Percentiles rank a stretch among this genome's conserved stretches.
These are phyloP conservation scores for Lactarius akahatsu DNA, from an alignment of 768 basidiomycete genomes.

Conservation along the genomic window DNA sequence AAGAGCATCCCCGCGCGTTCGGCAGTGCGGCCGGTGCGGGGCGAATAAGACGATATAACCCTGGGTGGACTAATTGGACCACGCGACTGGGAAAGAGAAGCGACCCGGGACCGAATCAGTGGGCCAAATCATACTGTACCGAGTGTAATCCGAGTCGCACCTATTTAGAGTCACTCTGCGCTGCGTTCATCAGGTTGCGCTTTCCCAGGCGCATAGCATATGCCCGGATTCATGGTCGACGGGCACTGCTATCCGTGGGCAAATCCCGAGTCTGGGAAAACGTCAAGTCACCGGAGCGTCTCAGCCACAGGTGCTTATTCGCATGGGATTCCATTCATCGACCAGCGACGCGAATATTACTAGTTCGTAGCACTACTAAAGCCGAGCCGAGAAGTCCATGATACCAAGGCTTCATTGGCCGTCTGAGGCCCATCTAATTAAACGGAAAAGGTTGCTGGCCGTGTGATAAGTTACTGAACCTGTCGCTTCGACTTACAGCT, in stretches of 20 bases:
- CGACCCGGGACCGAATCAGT: not conserved
- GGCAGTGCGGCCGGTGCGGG: too few relatives aligned
- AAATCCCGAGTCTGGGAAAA: not conserved
- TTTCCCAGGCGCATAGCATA: not conserved
- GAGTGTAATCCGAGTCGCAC: too few relatives aligned
- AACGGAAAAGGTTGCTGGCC: too few relatives aligned
- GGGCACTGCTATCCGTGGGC: not conserved
- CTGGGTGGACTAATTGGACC: not conserved
- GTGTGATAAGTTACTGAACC: not conserved
- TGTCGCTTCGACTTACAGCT: not conserved
- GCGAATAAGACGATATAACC: not conserved
- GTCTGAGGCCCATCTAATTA: too few relatives aligned
- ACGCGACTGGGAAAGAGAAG: not conserved
- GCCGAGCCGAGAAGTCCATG: too few relatives aligned
- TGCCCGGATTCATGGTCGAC: not conserved
- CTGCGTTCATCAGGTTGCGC: not conserved
- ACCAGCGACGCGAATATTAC: too few relatives aligned
- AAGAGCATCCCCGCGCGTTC: not conserved
- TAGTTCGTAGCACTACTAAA: too few relatives aligned
- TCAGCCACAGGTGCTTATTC: not conserved
- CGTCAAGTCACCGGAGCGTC: not conserved
- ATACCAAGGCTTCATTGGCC: too few relatives aligned
- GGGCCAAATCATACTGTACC: too few relatives aligned
- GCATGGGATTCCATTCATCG: too few relatives aligned
- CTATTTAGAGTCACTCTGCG: too few relatives aligned